Conservation (phyloP, 2,329 filamentous ascomycete genomes). For the Cucurbitaria berberidis region DNA sequence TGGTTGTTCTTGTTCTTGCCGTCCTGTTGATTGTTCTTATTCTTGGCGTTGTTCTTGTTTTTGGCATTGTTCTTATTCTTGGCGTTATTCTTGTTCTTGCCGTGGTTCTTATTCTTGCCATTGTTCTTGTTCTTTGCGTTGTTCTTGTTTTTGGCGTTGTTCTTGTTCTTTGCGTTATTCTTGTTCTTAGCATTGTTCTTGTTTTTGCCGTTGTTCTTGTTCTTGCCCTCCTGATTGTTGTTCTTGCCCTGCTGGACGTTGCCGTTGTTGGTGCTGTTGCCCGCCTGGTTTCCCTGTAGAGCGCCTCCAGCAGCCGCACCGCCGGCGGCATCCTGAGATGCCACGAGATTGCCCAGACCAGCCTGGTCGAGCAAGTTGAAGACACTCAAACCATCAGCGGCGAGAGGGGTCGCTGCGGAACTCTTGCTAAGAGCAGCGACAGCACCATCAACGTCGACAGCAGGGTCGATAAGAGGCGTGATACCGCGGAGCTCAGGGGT, state of each 20-base stretch:
- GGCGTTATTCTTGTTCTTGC: too few relatives aligned
- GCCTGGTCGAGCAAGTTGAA: conserved; percentile 67
- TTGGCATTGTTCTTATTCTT: too few relatives aligned
- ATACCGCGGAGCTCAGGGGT: conserved; percentile 69
- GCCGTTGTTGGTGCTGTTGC: not conserved
- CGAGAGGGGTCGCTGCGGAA: conserved; percentile 62
- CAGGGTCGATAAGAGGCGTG: conserved; percentile 70
- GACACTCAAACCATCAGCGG: conserved; percentile 67
- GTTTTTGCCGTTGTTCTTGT: conserved; percentile 5
- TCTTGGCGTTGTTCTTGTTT: too few relatives aligned
- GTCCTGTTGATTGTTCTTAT: too few relatives aligned
- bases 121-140: too few relatives aligned
- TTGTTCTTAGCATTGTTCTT: too few relatives aligned
- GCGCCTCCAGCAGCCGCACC: conserved; percentile 26
- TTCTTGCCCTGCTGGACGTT: not conserved
- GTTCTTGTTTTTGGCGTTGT: too few relatives aligned
- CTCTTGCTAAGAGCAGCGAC: conserved; percentile 66
- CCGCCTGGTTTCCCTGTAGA: conserved; percentile 1
- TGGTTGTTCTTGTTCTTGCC: too few relatives aligned
- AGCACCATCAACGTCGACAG: conserved; percentile 61
- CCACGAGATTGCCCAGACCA: conserved; percentile 68
- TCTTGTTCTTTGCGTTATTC: too few relatives aligned
- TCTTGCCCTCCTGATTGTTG: conserved; percentile 3
- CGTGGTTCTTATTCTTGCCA: too few relatives aligned
- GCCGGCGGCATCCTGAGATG: conserved; percentile 45